A percentile compares a stretch with the other conserved stretches of the same genome.
Conservation (phyloP, 2,329 filamentous ascomycete genomes). For the Alternaria tenuissima region DNA sequence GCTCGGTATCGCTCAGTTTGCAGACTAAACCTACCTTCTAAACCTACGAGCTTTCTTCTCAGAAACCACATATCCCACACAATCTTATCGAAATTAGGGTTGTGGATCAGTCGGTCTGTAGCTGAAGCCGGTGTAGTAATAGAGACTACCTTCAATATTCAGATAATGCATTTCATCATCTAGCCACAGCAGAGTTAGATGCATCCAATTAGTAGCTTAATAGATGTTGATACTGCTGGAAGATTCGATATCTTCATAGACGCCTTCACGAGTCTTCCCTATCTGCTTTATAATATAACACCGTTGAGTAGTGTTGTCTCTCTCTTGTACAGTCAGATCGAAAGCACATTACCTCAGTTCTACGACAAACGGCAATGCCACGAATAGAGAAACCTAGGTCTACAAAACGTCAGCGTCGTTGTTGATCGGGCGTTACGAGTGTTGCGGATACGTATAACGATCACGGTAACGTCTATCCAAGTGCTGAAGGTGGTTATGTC, state of each 20-base stretch:
- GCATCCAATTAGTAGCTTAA: too few relatives aligned
- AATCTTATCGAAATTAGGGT: conserved; percentile 16
- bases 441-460: too few relatives aligned
- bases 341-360: conserved; percentile 58
- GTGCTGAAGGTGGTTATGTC: conserved; percentile 21
- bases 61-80: conserved; percentile 38
- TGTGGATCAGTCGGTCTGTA: too few relatives aligned
- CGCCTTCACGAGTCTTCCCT: too few relatives aligned
- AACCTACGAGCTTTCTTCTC: conserved; percentile 56
- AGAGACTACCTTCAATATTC: too few relatives aligned
- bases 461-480: too few relatives aligned
- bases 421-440: conserved; percentile 13
- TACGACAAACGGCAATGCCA: conserved; percentile 61
- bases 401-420: conserved; percentile 56
- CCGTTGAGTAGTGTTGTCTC: conserved; percentile 62
- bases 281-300: conserved; percentile 36
- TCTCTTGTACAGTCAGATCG: conserved; percentile 62
- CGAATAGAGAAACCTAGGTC: conserved; percentile 56
- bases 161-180: too few relatives aligned
- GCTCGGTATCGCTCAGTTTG: conserved; percentile 53
- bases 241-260: too few relatives aligned
- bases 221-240: too few relatives aligned
- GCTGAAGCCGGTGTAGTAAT: too few relatives aligned
- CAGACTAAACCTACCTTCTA: conserved; percentile 55
- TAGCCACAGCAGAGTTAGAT: too few relatives aligned